phyloP scores from a whole-genome alignment of 352 stramenopile species.

The Thalassiosira livingstoniorum region DNA sequence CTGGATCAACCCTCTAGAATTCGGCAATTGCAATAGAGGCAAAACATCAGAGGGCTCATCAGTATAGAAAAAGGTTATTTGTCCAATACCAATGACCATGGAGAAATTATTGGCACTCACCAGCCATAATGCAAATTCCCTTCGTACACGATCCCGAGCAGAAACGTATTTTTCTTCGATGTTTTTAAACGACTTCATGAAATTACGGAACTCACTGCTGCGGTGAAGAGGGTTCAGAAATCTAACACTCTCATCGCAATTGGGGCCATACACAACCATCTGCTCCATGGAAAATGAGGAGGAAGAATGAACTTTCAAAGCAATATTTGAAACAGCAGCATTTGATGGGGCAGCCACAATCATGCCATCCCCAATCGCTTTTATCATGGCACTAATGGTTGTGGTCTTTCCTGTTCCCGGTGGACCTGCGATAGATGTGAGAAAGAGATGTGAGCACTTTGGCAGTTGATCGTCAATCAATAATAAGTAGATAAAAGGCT shows the following conservation, averaged over 20 bases:
- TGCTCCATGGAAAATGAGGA: slow-evolving; percentile 23
- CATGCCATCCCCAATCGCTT: slow-evolving; percentile 25
- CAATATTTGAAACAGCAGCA: slow-evolving; percentile 58
- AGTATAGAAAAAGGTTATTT: no score
- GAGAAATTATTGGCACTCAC: no score
- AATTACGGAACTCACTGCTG: slow-evolving; percentile 36
- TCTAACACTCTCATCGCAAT: slow-evolving; percentile 48
- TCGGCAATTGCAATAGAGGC: no score
- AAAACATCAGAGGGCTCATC: no score
- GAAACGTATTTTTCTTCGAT: slow-evolving; percentile 6
- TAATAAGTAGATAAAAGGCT: slow-evolving; percentile 11
- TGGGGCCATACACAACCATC: slow-evolving; percentile 48
- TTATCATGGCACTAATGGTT: slow-evolving; percentile 40
- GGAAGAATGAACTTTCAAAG: slow-evolving; percentile 39
- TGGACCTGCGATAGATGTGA: slow-evolving; percentile 19
- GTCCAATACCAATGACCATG: no score
- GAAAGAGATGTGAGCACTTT: not conserved
- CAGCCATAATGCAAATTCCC: slow-evolving; percentile 54
- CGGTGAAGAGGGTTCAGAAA: slow-evolving; percentile 56
- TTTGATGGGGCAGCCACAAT: slow-evolving; percentile 59
- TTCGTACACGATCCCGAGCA: slow-evolving; percentile 19
- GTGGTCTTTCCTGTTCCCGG: slow-evolving; percentile 29
- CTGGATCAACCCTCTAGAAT: slow-evolving; percentile 20
- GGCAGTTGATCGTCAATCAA: no score
- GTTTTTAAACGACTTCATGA: slow-evolving; percentile 43